Base-by-base conservation (phyloP, 2,329 filamentous ascomycete genomes). In the Colletotrichum sp. region DNA sequence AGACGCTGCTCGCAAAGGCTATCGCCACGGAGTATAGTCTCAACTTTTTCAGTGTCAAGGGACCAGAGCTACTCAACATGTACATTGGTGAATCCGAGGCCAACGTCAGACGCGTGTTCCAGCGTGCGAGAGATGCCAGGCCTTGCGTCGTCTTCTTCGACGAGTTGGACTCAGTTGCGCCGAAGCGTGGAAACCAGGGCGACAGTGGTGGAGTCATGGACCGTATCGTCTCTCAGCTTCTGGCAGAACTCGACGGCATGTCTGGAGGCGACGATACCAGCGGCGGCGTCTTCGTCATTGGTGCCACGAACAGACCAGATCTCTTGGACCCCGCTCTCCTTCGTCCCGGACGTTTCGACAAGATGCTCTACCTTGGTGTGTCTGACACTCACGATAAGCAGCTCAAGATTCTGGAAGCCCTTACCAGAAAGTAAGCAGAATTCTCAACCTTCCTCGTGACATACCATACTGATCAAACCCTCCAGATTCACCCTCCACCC, bases 201-300 rank as follows among this genome's bases (percentile, higher is more conserved):
- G 97, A 99, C 82, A 98, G 95, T 78, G 96, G 97, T 73, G 97
- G 97, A 82, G 97, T 99, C 72, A 99, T 99, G 96, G 97, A 99
- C 84, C 93, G 97, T 71, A 99, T 99, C 79, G 96, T 99, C 68
- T 97, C 94, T 76, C 97, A 99, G 87, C 88, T 99, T 60, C 91
- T 99, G 13, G 97, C 97, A 0, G 97, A 99, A 86, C 89, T 99
- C 26, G 97, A 99, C 82, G 97, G 97, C 68, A 99, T 99, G 97
- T 98, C 96, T 69, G 94, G 96, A 79, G 96, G 95, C 18, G 95
- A 96, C 75, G 95, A 96, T 78, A 92, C 90, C 1, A 91, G 88
- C 12, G 95, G 95, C 13, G 96, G 96, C 24, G 96, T 99, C 7
- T 99, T 99, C 83, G 97, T 99, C 32, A 98, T 99, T 79, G 96